These are phyloP conservation scores for Dianthus caryophyllus DNA, from an alignment of 148 eudicot species.

Conservation along the genomic window DNA sequence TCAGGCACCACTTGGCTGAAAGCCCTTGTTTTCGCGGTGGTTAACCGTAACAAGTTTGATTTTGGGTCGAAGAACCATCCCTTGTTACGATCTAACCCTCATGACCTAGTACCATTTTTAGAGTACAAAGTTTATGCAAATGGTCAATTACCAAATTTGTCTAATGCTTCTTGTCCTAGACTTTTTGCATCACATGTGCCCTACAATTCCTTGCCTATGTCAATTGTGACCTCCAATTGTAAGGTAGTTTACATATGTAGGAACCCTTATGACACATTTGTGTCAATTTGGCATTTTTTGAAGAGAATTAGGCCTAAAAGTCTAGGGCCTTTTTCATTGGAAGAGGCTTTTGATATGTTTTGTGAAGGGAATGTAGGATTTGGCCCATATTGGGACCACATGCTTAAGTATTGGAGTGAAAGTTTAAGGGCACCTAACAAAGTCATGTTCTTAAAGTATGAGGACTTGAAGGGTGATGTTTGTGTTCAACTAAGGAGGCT, in stretches of 20 bases:
- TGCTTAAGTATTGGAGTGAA: slow-evolving; percentile 43
- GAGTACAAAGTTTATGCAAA: slow-evolving; percentile 43
- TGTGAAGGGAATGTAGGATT: slow-evolving; percentile 40
- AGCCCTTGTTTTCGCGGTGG: slow-evolving; percentile 43
- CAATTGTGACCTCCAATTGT: slow-evolving; percentile 29
- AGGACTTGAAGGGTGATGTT: slow-evolving; percentile 30
- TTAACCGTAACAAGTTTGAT: slow-evolving; percentile 21
- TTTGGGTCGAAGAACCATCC: slow-evolving; percentile 28
- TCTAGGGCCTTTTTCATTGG: slow-evolving; percentile 30
- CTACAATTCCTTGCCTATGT: slow-evolving; percentile 30
- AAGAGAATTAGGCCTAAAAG: slow-evolving; percentile 26
- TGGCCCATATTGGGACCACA: slow-evolving; percentile 63
- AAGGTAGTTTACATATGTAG: slow-evolving; percentile 50
- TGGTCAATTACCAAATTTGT: slow-evolving; percentile 22
- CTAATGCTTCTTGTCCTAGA: slow-evolving; percentile 22
- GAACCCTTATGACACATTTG: slow-evolving; percentile 55
- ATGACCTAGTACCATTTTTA: slow-evolving; percentile 58
- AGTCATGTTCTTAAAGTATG: slow-evolving; percentile 44
- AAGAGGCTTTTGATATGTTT: slow-evolving; percentile 53
- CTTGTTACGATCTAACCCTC: slow-evolving; percentile 46
- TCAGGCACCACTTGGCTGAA: slow-evolving; percentile 73
- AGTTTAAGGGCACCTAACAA: slow-evolving; percentile 40
- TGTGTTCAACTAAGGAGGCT: slow-evolving; percentile 22
- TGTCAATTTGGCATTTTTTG: slow-evolving; percentile 48
- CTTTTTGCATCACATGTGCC: slow-evolving; percentile 52